Conservation (phyloP, 306 rosid species). For the Citrullus mucosospermus region DNA sequence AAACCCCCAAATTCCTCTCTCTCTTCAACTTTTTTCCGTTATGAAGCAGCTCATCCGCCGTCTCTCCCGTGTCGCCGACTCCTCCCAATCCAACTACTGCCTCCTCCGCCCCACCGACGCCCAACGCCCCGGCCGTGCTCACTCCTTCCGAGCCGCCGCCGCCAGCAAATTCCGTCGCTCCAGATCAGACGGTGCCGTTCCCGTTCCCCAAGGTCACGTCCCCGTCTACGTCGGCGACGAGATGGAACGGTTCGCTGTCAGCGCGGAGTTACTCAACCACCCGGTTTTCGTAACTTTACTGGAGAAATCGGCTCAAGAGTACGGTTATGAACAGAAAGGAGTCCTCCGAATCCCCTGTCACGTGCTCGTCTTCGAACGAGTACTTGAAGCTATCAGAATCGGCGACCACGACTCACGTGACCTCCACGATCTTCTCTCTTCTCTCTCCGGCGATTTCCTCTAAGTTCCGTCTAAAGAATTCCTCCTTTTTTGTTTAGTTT, state of each 20-base stretch:
- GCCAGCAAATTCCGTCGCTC: slow-evolving; percentile 6
- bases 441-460: slow-evolving; percentile 25
- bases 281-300: slow-evolving; percentile 72
- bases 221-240: slow-evolving; percentile 96
- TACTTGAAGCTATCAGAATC: slow-evolving; percentile 56
- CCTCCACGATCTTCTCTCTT: slow-evolving; percentile 36
- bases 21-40: not conserved
- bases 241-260: slow-evolving; percentile 75
- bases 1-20: not conserved
- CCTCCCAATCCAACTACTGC: slow-evolving; percentile 69
- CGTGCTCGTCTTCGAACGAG: slow-evolving; percentile 67
- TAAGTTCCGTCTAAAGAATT: not conserved
- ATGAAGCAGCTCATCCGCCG: slow-evolving; percentile 88
- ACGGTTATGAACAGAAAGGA: slow-evolving; percentile 84
- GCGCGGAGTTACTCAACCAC: slow-evolving; percentile 72
- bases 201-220: slow-evolving; percentile 66
- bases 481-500: too few species aligned
- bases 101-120: slow-evolving; percentile 38
- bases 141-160: slow-evolving; percentile 23
- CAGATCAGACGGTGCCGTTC: not conserved
- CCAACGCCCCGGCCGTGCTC: slow-evolving; percentile 7
- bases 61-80: slow-evolving; percentile 79
- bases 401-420: slow-evolving; percentile 41
- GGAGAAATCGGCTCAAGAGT: slow-evolving; percentile 76
- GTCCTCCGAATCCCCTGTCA: slow-evolving; percentile 85